Conservation (phyloP, 2,329 filamentous ascomycete genomes). For the Aspergillus fijiensis region DNA sequence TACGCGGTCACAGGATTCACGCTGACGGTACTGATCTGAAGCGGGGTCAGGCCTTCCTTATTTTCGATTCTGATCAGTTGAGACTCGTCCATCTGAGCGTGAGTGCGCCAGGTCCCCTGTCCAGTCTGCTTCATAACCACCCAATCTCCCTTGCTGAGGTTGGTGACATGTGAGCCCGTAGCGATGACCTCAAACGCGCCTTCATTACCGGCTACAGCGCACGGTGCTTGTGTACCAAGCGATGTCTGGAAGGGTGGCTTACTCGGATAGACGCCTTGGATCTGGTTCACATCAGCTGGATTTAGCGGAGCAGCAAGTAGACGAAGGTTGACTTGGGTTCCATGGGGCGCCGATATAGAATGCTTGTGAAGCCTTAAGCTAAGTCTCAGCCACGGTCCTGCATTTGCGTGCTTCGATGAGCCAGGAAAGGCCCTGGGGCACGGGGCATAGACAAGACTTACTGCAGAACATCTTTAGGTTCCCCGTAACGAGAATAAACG, state of each 20-base stretch:
- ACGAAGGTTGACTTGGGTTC: constrained; percentile 72
- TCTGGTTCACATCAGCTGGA: constrained; percentile 95
- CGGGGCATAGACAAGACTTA: constrained; percentile 20
- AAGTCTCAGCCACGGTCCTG: neutral
- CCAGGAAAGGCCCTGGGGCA: neutral
- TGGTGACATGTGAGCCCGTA: constrained; percentile 61
- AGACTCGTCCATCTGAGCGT: constrained; percentile 66
- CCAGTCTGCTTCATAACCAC: constrained; percentile 81
- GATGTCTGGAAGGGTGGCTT: constrained; percentile 74
- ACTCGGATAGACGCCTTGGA: constrained; percentile 92
- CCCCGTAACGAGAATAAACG: constrained; percentile 50
- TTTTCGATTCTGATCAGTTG: constrained; percentile 69
- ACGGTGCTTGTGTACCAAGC: constrained; percentile 73
- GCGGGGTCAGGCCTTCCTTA: constrained; percentile 65
- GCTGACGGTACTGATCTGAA: constrained; percentile 82
- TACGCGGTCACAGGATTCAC: constrained; percentile 96
- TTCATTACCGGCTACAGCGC: constrained; percentile 70
- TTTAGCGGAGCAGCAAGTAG: constrained; percentile 92
- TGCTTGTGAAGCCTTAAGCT: constrained; percentile 46
- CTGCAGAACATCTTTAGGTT: constrained; percentile 50
- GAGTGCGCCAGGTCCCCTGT: constrained; percentile 93
- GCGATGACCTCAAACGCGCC: constrained; percentile 87
- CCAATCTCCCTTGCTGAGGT: constrained; percentile 79
- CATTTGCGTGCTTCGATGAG: neutral
- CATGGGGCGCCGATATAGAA: constrained; percentile 52